Percentiles rank a stretch among this genome's conserved stretches.
These are phyloP conservation scores for Hypoxylon perforatum DNA, from an alignment of 495 filamentous ascomycete genomes.

Conservation along the genomic window DNA sequence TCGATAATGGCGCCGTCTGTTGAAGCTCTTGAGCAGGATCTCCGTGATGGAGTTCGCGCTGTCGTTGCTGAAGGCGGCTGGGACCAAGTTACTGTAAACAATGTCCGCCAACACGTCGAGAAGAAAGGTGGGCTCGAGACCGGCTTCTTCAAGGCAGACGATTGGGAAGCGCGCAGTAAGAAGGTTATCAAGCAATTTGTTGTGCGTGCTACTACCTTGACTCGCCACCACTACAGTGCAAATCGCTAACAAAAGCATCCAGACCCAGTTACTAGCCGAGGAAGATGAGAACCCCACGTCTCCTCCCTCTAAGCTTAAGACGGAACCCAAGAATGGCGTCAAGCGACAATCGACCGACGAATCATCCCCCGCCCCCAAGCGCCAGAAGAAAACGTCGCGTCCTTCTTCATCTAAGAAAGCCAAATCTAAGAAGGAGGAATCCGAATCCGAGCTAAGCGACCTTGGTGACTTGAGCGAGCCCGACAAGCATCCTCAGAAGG, in stretches of 20 bases:
- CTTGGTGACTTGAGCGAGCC: slow-evolving; percentile 41
- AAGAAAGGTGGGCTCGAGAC: slow-evolving; percentile 70
- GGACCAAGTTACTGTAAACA: slow-evolving; percentile 80
- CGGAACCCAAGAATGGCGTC: slow-evolving; percentile 42
- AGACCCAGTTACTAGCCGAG: slow-evolving; percentile 37
- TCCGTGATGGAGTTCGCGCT: slow-evolving; percentile 68
- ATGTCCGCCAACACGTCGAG: slow-evolving; percentile 75
- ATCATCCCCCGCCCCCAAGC: slow-evolving; percentile 41
- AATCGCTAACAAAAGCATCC: slow-evolving; percentile 21
- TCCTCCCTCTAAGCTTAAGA: slow-evolving; percentile 27
- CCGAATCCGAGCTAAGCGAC: slow-evolving; percentile 43
- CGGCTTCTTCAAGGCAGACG: slow-evolving; percentile 74
- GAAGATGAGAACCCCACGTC: slow-evolving; percentile 21
- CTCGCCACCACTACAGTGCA: slow-evolving; percentile 34
- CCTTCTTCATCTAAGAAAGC: slow-evolving; percentile 25
- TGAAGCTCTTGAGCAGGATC: slow-evolving; percentile 58
- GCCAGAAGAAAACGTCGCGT: slow-evolving; percentile 46
- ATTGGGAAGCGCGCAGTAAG: slow-evolving; percentile 87
- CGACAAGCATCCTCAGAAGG: slow-evolving; percentile 42
- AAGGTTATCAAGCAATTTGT: slow-evolving; percentile 74
- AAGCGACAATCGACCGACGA: slow-evolving; percentile 48
- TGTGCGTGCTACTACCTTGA: slow-evolving; percentile 61
- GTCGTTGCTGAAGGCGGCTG: slow-evolving; percentile 65
- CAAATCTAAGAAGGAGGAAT: slow-evolving; percentile 47
- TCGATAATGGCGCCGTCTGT: slow-evolving; percentile 37